Evolutionary conservation across 169 alveolate genomes (phyloP), one percentile per base, ranked within the genome.

Genomic region (Plasmodium ovale): DNA sequence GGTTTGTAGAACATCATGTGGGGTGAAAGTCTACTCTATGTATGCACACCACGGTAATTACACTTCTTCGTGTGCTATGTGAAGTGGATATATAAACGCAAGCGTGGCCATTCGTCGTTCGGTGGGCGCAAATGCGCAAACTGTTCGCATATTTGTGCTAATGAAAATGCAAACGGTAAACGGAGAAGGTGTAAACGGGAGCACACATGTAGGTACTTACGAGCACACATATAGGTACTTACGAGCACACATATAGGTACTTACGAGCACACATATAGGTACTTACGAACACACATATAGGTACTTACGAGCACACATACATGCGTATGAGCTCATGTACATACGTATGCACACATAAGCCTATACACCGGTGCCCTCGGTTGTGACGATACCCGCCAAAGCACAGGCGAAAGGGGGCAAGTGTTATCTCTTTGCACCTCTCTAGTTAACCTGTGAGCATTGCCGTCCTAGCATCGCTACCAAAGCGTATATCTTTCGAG

Each of bases 391-490:
- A 14, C 3, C 4, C n/a, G 56, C 4, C 10, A 1, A 44, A 6
- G n/a, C 2, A 44, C 1, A 2, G n/a, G n/a, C n/a, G 10, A 44
- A 44, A 44, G n/a, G n/a, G n/a, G 14, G n/a, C n/a, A n/a, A n/a
- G n/a, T n/a, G n/a, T n/a, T n/a, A n/a, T n/a, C 0, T 42, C 12
- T n/a, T 47, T 47, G 2, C 12, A 47, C 3, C 3, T 47, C 1
- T 2, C 2, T 47, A 47, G 25, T 35, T 71, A 53, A 87, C 92
- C 96, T 56, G 94, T 85, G 39, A 94, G 87, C 89, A 94, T 87
- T 16, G 95, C 96, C 54, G 87, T 94, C 23, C 96, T 74, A 71
- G 95, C 94, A 58, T 94, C 95, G 37, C 92, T 88, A 12, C 94
- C 94, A 69, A 91, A 93, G 54, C 93, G 88, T 33, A 91, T 82